Percentiles rank a stretch among this genome's conserved stretches.
Conservation (phyloP, 129 eudicot species). For the Helianthus annuus region DNA sequence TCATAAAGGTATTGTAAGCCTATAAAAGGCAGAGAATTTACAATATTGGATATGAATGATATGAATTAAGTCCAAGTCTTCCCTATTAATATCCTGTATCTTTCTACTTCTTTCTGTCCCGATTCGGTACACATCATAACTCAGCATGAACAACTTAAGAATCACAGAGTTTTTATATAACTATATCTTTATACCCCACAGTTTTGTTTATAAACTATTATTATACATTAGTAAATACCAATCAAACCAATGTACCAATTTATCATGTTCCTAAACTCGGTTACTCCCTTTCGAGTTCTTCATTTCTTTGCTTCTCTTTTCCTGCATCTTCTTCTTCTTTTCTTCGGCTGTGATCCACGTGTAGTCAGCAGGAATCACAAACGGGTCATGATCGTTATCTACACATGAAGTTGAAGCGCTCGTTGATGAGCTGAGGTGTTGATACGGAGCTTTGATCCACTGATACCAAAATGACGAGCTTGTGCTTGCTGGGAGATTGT, state of each 20-base stretch:
- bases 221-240: constrained; percentile 20
- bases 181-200: neutral
- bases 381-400: constrained; percentile 61
- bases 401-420: constrained; percentile 42
- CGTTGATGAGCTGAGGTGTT: constrained; percentile 48
- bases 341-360: constrained; percentile 46
- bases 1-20: too few species aligned
- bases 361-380: constrained; percentile 38
- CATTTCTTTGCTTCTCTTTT: constrained; percentile 33
- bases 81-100: neutral
- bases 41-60: too few species aligned
- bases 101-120: neutral
- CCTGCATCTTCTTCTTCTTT: constrained; percentile 47
- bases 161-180: neutral
- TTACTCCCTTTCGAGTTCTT: constrained; percentile 20
- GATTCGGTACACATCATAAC: neutral
- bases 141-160: neutral
- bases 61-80: too few species aligned
- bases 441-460: constrained; percentile 78
- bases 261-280: neutral
- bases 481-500: constrained; percentile 35
- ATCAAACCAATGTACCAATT: constrained; percentile 18
- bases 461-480: constrained; percentile 68
- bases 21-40: too few species aligned
- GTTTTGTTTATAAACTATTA: constrained; percentile 7